Conservation (phyloP, 495 filamentous ascomycete genomes). For the Jackrogersella minutella region DNA sequence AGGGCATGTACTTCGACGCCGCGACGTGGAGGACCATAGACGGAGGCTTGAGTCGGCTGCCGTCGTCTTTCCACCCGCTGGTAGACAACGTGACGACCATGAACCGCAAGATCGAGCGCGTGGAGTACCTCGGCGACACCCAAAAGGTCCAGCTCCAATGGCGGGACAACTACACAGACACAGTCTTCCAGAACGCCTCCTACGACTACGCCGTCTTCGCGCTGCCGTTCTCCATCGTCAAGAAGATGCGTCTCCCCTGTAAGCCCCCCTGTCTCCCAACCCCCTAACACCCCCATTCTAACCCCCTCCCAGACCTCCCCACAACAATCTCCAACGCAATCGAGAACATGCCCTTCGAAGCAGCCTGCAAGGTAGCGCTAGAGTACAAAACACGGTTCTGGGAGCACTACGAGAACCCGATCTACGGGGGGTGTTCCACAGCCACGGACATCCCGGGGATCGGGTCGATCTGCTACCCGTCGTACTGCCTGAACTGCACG, state of each 20-base stretch:
- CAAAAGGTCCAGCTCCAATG: conserved; percentile 59
- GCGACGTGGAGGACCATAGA: conserved; percentile 71
- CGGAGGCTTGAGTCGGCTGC: conserved; percentile 65
- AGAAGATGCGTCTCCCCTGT: conserved; percentile 60
- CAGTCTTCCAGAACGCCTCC: conserved; percentile 54
- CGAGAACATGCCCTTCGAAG: conserved; percentile 62
- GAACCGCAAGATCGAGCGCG: conserved; percentile 58
- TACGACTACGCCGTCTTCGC: conserved; percentile 74
- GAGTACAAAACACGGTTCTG: conserved; percentile 73
- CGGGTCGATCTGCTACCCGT: conserved; percentile 68
- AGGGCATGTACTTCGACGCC: conserved; percentile 67
- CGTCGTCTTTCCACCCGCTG: conserved; percentile 67
- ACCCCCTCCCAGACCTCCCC: conserved; percentile 32
- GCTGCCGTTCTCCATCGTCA: conserved; percentile 66
- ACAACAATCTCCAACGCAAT: conserved; percentile 65
- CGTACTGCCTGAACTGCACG: conserved; percentile 68
- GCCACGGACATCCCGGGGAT: conserved; percentile 66
- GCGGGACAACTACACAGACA: conserved; percentile 52
- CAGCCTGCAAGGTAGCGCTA: conserved; percentile 71
- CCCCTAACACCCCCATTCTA: not conserved
- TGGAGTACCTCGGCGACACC: conserved; percentile 50
- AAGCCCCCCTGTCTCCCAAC: not conserved
- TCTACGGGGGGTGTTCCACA: conserved; percentile 67
- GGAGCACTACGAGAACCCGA: conserved; percentile 68
- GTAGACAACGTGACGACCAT: conserved; percentile 64